Evolutionary conservation across 208 protist species (phyloP).

Genomic region (Novymonas esmeraldas): DNA sequence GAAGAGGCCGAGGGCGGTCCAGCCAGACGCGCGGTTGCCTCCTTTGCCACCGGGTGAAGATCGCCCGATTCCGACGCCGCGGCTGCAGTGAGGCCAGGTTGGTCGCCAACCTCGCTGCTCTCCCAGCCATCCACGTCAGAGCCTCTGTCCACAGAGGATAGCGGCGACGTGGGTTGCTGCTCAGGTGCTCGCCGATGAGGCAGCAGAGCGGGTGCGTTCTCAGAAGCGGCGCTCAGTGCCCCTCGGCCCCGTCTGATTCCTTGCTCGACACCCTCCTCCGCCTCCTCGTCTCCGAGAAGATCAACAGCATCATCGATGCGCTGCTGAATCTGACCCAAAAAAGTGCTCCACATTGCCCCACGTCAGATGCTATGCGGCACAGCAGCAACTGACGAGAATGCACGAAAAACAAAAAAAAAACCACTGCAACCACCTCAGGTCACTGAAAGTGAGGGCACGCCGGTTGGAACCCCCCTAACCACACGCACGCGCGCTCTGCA

Average conservation of each 20-base stretch:
- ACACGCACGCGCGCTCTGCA: no score
- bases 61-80: not conserved
- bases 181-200: not conserved
- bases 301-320: slow-evolving; percentile 67
- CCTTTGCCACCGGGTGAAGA: not conserved
- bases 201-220: not conserved
- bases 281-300: slow-evolving; percentile 47
- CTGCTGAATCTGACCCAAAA: slow-evolving; percentile 70
- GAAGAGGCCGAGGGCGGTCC: not conserved
- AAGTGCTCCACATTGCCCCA: slow-evolving; percentile 20
- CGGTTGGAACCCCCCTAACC: no score
- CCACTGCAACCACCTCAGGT: no score
- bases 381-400: no score
- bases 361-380: not conserved
- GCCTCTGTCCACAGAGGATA: not conserved
- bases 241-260: not conserved
- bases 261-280: slow-evolving; percentile 21
- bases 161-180: not conserved
- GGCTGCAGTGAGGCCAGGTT: not conserved
- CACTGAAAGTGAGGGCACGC: no score
- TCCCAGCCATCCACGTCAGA: slow-evolving; percentile 4
- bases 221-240: not conserved
- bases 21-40: not conserved
- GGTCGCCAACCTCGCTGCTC: slow-evolving; percentile 8
- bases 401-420: no score